Base-by-base conservation (phyloP, 441 rosid species). In the Pelargonium australe region DNA sequence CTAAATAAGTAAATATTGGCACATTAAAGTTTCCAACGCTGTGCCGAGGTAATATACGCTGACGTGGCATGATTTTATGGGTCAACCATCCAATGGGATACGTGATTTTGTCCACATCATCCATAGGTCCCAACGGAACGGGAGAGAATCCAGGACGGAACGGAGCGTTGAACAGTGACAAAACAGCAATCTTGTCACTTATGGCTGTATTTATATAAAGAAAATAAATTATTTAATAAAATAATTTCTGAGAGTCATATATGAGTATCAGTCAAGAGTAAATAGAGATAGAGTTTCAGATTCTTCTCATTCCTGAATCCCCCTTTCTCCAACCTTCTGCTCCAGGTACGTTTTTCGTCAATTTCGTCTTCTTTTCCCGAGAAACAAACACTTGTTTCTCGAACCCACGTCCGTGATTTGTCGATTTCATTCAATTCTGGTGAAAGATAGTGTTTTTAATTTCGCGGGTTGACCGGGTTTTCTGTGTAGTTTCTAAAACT, bases 141-240 rank as follows among this genome's bases (percentile, higher is more conserved):
- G 16, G 1, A 14, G 19, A 53, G 19, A n/a, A 53, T n/a, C 19
- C 58, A n/a, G 58, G 19, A 53, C 58, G 58, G 58, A 14, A 53
- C 58, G 58, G 58, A 14, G 58, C 4, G 58, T 51, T 51, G 58
- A 13, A 53, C 14, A 6, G 7, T n/a, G 19, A 14, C 14, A 53
- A 45, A 53, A 53, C 58, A 17, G 58, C 58, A 14, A 53, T 53
- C 58, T 53, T 53, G 58, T 53, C 58, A 53, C 58, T 53, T n/a
- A 2, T 53, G 5, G 58, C 20, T 53, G 58, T 53, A 53, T 17
- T 12, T 53, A n/a, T 53, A 31, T 31, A 31, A 3, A 2, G 2
- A 31, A 1, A 31, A 8, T n/a, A 41, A 41, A 41, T 41, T 41
- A 41, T 4, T 41, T 41, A 45, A 9, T 7, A 2, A 8, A 45